A percentile compares a stretch with the other conserved stretches of the same genome.
Conservation (phyloP, 2,329 filamentous ascomycete species). For the Xylariomycetidae sp. region DNA sequence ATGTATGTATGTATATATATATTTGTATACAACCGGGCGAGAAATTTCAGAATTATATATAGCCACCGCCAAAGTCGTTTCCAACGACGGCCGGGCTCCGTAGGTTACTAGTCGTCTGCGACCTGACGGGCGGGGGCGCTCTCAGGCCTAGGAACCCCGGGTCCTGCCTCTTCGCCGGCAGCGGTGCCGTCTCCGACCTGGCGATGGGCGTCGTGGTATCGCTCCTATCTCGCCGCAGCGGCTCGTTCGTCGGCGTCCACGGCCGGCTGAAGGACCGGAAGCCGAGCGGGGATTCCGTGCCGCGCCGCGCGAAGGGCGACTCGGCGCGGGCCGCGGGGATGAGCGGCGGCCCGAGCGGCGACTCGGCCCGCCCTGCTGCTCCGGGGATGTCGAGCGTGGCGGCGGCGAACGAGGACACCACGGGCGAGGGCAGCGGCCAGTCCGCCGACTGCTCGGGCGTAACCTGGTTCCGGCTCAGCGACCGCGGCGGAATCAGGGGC, state of each 20-base stretch:
- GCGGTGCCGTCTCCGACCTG: too few species aligned
- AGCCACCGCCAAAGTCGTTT: constrained; percentile 16
- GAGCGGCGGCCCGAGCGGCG: constrained; percentile 8
- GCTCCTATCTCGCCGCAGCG: constrained; percentile 3
- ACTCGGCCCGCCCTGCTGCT: constrained; percentile 9
- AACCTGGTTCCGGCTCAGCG: constrained; percentile 2
- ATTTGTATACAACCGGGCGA: too few species aligned
- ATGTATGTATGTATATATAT: too few species aligned
- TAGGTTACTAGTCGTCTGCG: constrained; percentile 10
- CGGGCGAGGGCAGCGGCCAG: constrained; percentile 13
- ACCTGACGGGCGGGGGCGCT: constrained; percentile 8
- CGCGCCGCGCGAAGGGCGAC: too few species aligned
- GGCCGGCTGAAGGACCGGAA: constrained; percentile 20
- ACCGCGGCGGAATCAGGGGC: neutral
- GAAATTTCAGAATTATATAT: too few species aligned
- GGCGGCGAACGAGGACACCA: neutral
- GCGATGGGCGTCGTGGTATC: constrained; percentile 13
- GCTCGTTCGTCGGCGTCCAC: constrained; percentile 10
- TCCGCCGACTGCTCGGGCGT: constrained; percentile 11
- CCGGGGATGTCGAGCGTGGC: constrained; percentile 1
- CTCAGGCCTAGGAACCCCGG: neutral
- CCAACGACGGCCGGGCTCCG: constrained; percentile 19
- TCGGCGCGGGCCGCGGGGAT: constrained; percentile 14
- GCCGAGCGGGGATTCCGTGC: too few species aligned
- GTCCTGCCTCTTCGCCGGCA: constrained; percentile 4